Base-by-base conservation (phyloP, 768 basidiomycete species). In the Hypholoma fasciculare region DNA sequence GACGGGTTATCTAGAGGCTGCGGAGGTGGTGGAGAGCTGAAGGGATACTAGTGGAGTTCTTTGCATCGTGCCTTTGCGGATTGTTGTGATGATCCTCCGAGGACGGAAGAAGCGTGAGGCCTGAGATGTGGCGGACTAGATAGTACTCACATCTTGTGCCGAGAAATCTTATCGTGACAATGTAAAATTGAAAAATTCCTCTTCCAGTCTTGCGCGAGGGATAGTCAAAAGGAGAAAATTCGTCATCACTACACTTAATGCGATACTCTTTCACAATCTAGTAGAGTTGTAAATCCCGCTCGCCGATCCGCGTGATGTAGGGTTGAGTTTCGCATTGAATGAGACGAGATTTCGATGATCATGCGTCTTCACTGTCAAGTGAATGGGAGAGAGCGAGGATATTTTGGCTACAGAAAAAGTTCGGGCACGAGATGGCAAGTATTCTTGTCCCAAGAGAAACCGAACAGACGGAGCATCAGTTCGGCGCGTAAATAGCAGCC, bases 401-500 rank as follows among this genome's bases (percentile, higher is more conserved):
- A 26, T 43, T 39, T 47, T 48, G 20, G 52, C 30, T 37, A 13
- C 7, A 19, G 19, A 14, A 36, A 37, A 40, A 34, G 30, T 34
- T 46, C 17, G 27, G n/a, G 52, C 43, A 52, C 20, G 34, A 40
- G 51, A 40, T 52, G 20, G 13, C 38, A 44, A 30, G 36, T 54
- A n/a, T 44, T 19, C 46, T 55, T 46, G 38, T 55, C 53, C 51
- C 44, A 46, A 20, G 49, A 43, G 34, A 43, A 40, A 42, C 52
- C 51, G 36, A 47, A 37, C 52, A 50, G 30, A 55, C 44, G 57
- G 54, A 56, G 49, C 49, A 54, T 49, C 36, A 61, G 49, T 44
- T 51, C 47, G 20, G 46, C 38, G 38, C 61, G 54, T 51, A 57
- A 63, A 63, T 63, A 63, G 64, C 47, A 58, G 49, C 56, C 56